Base-by-base conservation (phyloP, 441 rosid genomes). In the Theobroma grandiflorum region DNA sequence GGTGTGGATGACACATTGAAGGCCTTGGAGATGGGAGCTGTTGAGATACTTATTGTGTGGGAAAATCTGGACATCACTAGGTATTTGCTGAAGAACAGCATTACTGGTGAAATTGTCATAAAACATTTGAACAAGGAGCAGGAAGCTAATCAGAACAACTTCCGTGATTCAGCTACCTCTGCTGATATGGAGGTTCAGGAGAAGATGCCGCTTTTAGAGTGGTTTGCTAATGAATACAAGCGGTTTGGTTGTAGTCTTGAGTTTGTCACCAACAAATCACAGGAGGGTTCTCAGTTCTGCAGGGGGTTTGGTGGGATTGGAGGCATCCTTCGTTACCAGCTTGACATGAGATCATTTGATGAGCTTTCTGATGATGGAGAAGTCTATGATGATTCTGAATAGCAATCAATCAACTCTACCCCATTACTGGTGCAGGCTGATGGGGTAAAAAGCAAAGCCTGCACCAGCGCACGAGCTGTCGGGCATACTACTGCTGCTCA, bases 281-380 rank as follows among this genome's bases (percentile, higher is more conserved):
- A 94, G 75, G 95, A 94, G 81, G 98, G 95, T 8, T 94, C 98
- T 31, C 97, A 91, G 80, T 91, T 94, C 80, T 94, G 94, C 82
- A 83, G 98, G 83, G 98, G 98, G 3, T 94, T 94, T 82, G 98
- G 98, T 6, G 97, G 95, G 63, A 91, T 93, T 69, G 98, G 98
- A 38, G 97, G 98, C 37, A 85, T 94, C 78, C 94, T 94, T 65
- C 87, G 98, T 35, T 94, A 94, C 87, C 94, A 91, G 86, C 87
- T 94, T n/a, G 95, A 94, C 81, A 85, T 92, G 90, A 87, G 93
- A 71, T 61, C 90, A 0, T 93, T 91, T 42, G 95, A 94, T 77
- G 94, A 90, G 20, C n/a, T 84, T 26, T 92, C 95, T 0, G 98
- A 92, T 63, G 85, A 81, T 76, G 49, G 88, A 74, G 77, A 89